Conservation (phyloP, 345 rosid species). For the Eucalyptus cloeziana region DNA sequence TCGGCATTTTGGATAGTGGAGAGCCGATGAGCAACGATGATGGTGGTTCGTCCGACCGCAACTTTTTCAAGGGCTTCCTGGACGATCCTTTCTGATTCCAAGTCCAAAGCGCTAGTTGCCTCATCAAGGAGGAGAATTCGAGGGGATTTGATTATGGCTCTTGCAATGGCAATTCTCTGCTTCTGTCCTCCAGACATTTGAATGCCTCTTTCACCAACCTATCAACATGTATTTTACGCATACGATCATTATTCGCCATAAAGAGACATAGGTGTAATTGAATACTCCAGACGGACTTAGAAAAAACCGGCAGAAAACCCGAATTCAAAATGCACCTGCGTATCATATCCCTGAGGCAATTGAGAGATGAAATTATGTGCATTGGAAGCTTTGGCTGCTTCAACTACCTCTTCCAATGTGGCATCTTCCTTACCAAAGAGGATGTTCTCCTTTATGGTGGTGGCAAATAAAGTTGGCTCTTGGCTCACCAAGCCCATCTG, state of each 20-base stretch:
- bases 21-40: slow-evolving; percentile 18
- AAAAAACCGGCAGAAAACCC: background rate
- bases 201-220: slow-evolving; percentile 24
- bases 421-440: slow-evolving; percentile 33
- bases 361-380: slow-evolving; percentile 23
- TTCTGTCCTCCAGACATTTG: slow-evolving; percentile 34
- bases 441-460: slow-evolving; percentile 25
- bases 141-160: slow-evolving; percentile 23
- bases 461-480: slow-evolving; percentile 28
- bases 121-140: slow-evolving; percentile 24
- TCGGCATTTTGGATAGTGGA: slow-evolving; percentile 17
- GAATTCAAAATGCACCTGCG: slow-evolving; percentile 6
- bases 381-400: slow-evolving; percentile 22
- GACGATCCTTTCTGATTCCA: slow-evolving; percentile 15
- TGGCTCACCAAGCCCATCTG: slow-evolving; percentile 36
- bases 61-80: slow-evolving; percentile 23
- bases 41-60: slow-evolving; percentile 8
- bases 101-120: slow-evolving; percentile 28
- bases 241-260: background rate
- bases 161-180: slow-evolving; percentile 27
- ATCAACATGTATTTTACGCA: background rate
- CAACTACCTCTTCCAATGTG: slow-evolving; percentile 9
- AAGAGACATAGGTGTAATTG: background rate
- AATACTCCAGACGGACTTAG: background rate
- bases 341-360: slow-evolving; percentile 21